Percentiles rank a stretch among this genome's conserved stretches.
Evolutionary conservation across 2,329 filamentous ascomycete species (phyloP).

Genomic region (Alternaria alternata): DNA sequence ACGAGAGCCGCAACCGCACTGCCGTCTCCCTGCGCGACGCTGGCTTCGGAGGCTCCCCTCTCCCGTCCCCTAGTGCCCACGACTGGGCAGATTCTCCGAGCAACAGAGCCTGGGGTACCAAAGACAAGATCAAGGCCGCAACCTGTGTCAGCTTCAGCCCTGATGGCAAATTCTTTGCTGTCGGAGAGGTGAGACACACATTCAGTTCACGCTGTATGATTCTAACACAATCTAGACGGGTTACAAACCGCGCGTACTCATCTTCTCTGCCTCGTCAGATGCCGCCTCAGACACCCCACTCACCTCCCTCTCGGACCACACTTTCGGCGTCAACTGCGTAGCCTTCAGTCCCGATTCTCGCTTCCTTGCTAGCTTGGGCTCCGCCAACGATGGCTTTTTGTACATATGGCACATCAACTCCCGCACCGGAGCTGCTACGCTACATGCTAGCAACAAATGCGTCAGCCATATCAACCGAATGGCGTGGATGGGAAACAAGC

Average conservation of each 20-base stretch:
- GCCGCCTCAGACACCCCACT: conserved; percentile 81
- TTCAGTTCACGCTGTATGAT: neutral
- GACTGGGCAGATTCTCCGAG: conserved; percentile 66
- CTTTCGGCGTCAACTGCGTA: conserved; percentile 85
- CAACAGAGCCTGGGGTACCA: conserved; percentile 82
- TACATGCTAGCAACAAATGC: conserved; percentile 90
- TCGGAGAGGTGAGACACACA: conserved; percentile 73
- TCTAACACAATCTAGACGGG: conserved; percentile 69
- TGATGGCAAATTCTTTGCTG: conserved; percentile 85
- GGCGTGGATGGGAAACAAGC: conserved; percentile 84
- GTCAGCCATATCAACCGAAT: conserved; percentile 86
- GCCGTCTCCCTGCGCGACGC: conserved; percentile 62
- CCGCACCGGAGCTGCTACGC: conserved; percentile 78
- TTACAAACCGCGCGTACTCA: conserved; percentile 87
- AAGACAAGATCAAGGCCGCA: conserved; percentile 92
- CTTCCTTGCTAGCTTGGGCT: conserved; percentile 87
- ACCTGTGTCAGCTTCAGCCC: conserved; percentile 89
- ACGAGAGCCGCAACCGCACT: conserved; percentile 65
- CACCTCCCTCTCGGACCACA: conserved; percentile 87
- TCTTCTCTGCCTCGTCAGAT: conserved; percentile 83
- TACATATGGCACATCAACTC: conserved; percentile 89
- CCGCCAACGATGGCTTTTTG: conserved; percentile 90
- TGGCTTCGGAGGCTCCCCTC: conserved; percentile 52
- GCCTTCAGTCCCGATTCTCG: conserved; percentile 88
- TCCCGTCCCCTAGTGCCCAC: conserved; percentile 56